phyloP scores from a whole-genome alignment of 441 rosid genomes.

The Croton laevigatus region DNA sequence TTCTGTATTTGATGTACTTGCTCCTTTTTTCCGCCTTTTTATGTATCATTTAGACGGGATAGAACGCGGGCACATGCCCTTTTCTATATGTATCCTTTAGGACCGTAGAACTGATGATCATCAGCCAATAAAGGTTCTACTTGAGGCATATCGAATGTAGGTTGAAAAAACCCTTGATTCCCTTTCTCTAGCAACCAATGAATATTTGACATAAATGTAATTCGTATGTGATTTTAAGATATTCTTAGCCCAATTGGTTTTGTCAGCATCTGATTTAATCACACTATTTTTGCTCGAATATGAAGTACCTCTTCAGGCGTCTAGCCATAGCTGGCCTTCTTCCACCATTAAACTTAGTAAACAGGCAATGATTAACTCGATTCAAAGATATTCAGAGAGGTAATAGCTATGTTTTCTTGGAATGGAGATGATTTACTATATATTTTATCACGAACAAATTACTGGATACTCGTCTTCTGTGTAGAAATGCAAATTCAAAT shows the following conservation, averaged over 20 bases:
- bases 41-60: background rate
- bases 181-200: too few relatives aligned
- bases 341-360: background rate
- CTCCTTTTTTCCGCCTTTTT: background rate
- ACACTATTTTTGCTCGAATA: background rate
- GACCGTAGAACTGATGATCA: too few relatives aligned
- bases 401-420: background rate
- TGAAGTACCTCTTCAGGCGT: background rate
- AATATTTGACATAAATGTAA: too few relatives aligned
- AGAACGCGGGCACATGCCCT: background rate
- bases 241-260: background rate
- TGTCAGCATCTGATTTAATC: background rate
- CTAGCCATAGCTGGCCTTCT: background rate
- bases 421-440: background rate
- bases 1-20: background rate
- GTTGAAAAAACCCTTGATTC: too few relatives aligned
- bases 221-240: background rate
- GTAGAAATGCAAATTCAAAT: background rate
- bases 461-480: background rate
- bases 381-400: background rate
- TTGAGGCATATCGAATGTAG: too few relatives aligned
- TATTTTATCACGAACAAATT: background rate
- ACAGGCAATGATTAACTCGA: background rate
- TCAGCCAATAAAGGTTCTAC: too few relatives aligned
- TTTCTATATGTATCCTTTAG: background rate